Conservation (phyloP, 768 basidiomycete species). For the Lepiota subincarnata region DNA sequence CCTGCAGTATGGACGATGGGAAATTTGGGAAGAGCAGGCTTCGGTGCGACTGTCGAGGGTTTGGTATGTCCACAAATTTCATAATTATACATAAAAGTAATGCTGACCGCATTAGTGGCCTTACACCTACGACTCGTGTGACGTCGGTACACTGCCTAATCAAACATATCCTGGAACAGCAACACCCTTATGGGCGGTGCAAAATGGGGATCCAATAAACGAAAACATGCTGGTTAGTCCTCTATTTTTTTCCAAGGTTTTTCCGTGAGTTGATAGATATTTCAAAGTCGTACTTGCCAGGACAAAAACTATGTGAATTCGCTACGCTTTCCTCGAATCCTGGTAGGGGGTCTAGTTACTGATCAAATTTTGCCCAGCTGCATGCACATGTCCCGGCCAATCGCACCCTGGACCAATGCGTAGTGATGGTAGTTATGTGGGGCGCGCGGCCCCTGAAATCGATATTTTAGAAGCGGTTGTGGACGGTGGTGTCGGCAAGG, state of each 20-base stretch:
- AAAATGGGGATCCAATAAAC: constrained; percentile 35
- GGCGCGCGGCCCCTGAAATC: constrained; percentile 61
- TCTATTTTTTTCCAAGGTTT: neutral
- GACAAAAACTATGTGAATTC: constrained; percentile 38
- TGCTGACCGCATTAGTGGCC: constrained; percentile 43
- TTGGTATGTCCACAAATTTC: constrained; percentile 24
- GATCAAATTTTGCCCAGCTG: constrained; percentile 19
- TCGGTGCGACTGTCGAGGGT: constrained; percentile 46
- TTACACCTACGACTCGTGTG: constrained; percentile 68
- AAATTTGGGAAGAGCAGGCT: constrained; percentile 45
- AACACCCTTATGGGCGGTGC: constrained; percentile 42
- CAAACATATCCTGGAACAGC: constrained; percentile 60
- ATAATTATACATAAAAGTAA: neutral
- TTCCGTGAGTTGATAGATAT: neutral
- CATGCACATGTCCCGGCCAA: constrained; percentile 38
- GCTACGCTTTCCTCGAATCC: no score
- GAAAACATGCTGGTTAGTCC: constrained; percentile 30
- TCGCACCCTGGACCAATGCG: constrained; percentile 36
- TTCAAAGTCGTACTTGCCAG: constrained; percentile 61
- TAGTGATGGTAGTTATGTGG: constrained; percentile 50
- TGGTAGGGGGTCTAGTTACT: neutral
- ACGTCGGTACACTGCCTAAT: constrained; percentile 75
- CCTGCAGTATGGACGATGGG: constrained; percentile 80
- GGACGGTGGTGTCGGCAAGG: constrained; percentile 25
- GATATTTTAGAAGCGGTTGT: constrained; percentile 59